phyloP scores from a whole-genome alignment of 768 basidiomycete genomes.

The Mycena chlorophos region DNA sequence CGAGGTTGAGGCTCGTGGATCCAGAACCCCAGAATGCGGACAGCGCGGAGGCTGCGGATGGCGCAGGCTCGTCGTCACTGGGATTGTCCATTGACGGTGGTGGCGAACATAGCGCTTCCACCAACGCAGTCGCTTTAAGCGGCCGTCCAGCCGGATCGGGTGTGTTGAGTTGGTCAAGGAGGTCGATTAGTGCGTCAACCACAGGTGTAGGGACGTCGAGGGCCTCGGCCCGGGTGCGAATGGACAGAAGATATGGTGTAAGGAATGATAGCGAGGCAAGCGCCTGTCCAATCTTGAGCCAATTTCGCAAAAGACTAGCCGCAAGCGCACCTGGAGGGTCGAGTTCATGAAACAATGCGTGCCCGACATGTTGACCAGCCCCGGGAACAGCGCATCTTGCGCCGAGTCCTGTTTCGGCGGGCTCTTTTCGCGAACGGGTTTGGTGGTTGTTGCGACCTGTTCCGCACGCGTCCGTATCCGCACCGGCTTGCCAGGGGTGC shows the following conservation, averaged over 20 bases:
- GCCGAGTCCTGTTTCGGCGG: slow-evolving; percentile 22
- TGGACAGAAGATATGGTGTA: slow-evolving; percentile 73
- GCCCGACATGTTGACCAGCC: slow-evolving; percentile 92
- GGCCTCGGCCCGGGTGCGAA: slow-evolving; percentile 74
- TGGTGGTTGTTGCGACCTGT: slow-evolving; percentile 47
- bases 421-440: neutral
- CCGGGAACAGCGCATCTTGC: slow-evolving; percentile 71
- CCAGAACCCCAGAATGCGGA: slow-evolving; percentile 64
- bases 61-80: slow-evolving; percentile 33
- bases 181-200: slow-evolving; percentile 73
- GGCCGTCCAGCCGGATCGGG: slow-evolving; percentile 58
- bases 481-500: slow-evolving; percentile 39
- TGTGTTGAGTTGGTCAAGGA: slow-evolving; percentile 72
- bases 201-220: slow-evolving; percentile 85
- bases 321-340: slow-evolving; percentile 70
- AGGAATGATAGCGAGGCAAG: slow-evolving; percentile 85
- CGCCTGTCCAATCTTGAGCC: slow-evolving; percentile 54
- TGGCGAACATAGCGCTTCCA: slow-evolving; percentile 47
- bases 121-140: slow-evolving; percentile 41
- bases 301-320: neutral
- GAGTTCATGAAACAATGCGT: slow-evolving; percentile 99
- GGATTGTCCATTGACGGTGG: slow-evolving; percentile 36
- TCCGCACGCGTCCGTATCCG: slow-evolving; percentile 54
- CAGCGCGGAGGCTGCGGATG: slow-evolving; percentile 66
- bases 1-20: neutral